Evolutionary conservation across 805 yeast genomes (phyloP), one percentile per base, ranked within the genome.

Genomic region (Saccharomycopsis synnaedendra): DNA sequence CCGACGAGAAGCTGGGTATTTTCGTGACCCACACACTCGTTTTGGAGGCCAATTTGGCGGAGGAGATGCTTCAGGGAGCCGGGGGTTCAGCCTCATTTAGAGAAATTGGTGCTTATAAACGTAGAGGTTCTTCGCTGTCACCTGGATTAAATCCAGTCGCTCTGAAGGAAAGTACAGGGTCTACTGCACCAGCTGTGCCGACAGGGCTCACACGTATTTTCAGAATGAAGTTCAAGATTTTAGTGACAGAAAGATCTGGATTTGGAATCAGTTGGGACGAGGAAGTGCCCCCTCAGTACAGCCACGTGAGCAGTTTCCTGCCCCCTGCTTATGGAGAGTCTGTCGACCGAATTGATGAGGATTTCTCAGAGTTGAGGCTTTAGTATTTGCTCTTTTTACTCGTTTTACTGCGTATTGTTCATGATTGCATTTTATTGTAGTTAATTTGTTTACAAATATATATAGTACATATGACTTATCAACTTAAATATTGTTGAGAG

Each of bases 191-290:
- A 3, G 45, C 58, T n/a, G 49, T 83, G 0, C 89, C 94, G 2
- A 93, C 97, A 0, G 98, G 98, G 10, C 85, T 95, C 3, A 98
- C 98, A 0, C 70, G 98, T 43, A 95, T 93, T 1, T 68, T 93
- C 51, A 69, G 97, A 54, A 93, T 93, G 97, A 96, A 89, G 63
- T 90, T 93, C 66, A 82, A 83, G 55, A 58, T 90, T n/a, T 69
- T 70, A 3, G 65, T 93, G 28, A 84, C 95, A 2, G 97, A 89
- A 60, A 71, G 97, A 51, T 82, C 95, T 0, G 99, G 99, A 0
- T 70, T 93, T 39, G 98, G 98, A 4, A 86, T 93, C 32, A 84
- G 97, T 0, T 93, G 98, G 97, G 97, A 90, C 64, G 97, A 90
- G 60, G 98, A 93, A 64, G 97, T 94, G 11, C 99, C 99, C 2